A percentile compares a stretch with the other conserved stretches of the same genome.
phyloP scores from a whole-genome alignment of 352 stramenopile species.

The Thalassiosira hispida region DNA sequence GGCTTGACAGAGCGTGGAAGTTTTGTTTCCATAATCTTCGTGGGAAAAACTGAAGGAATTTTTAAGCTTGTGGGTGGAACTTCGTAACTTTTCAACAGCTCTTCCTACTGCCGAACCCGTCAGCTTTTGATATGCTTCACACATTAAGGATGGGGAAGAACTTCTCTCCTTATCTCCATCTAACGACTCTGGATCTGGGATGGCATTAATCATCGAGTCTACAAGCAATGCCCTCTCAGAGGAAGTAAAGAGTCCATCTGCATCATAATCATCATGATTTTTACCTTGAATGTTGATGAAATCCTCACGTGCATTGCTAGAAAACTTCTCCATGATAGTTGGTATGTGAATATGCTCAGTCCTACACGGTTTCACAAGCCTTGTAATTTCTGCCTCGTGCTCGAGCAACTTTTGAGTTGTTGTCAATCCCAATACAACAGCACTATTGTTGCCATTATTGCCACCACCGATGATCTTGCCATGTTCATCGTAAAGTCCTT shows the following conservation, averaged over 20 bases:
- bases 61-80: no score
- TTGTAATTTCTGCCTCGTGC: conserved; percentile 59
- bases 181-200: conserved; percentile 33
- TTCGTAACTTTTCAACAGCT: neutral
- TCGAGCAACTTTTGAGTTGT: conserved; percentile 61
- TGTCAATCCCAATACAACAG: conserved; percentile 56
- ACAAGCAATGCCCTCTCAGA: conserved; percentile 50
- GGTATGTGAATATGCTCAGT: conserved; percentile 29
- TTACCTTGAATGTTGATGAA: conserved; percentile 54
- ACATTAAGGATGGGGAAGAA: neutral
- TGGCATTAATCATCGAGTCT: conserved; percentile 38
- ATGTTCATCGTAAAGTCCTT: conserved; percentile 27
- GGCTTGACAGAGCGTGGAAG: conserved; percentile 43
- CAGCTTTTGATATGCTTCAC: neutral
- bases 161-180: conserved; percentile 10
- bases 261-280: conserved; percentile 41
- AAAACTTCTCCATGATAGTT: conserved; percentile 66
- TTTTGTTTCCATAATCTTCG: neutral
- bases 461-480: neutral
- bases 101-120: neutral
- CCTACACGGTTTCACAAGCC: conserved; percentile 51
- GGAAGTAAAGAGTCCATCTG: conserved; percentile 49
- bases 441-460: neutral
- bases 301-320: conserved; percentile 29
- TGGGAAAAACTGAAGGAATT: neutral